These are phyloP conservation scores for Fusarium mundagurra DNA, from an alignment of 2,329 filamentous ascomycete genomes.

Conservation along the genomic window DNA sequence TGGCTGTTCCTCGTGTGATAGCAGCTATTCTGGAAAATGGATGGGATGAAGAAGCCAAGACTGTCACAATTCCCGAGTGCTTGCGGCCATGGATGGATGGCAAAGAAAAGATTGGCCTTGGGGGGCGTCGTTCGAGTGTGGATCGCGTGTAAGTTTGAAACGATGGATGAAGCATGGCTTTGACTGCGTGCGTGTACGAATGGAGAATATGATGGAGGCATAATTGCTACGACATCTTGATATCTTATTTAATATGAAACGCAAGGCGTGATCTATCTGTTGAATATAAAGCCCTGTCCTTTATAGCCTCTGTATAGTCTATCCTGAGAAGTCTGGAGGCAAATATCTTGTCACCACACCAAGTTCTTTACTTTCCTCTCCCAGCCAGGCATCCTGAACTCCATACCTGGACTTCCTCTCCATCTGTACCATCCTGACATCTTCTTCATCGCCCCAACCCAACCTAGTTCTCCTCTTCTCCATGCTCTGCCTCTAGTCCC, in stretches of 20 bases:
- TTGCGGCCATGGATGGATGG: constrained; percentile 88
- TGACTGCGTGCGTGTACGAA: constrained; percentile 25
- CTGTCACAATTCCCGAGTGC: constrained; percentile 80
- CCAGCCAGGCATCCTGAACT: constrained; percentile 42
- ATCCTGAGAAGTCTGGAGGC: background rate
- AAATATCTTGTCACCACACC: constrained; percentile 9
- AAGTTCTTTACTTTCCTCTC: constrained; percentile 31
- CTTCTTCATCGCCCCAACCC: constrained; percentile 57
- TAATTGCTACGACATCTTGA: constrained; percentile 13
- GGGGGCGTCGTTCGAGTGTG: constrained; percentile 41
- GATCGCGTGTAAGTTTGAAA: constrained; percentile 40
- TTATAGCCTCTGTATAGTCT: background rate
- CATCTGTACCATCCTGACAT: constrained; percentile 50
- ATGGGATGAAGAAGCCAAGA: constrained; percentile 76
- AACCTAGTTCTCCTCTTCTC: constrained; percentile 56
- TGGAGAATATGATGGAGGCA: constrained; percentile 9
- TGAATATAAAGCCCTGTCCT: background rate
- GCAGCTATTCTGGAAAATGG: constrained; percentile 91
- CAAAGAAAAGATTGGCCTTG: constrained; percentile 67
- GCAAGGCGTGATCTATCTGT: constrained; percentile 10
- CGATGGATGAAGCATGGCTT: background rate
- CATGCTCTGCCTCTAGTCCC: constrained; percentile 50
- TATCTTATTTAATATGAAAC: constrained; percentile 28
- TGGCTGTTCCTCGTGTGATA: constrained; percentile 89
- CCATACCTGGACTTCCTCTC: constrained; percentile 41